Evolutionary conservation across 2,329 filamentous ascomycete genomes (phyloP).

Genomic region (Dichotomopilus funicola): DNA sequence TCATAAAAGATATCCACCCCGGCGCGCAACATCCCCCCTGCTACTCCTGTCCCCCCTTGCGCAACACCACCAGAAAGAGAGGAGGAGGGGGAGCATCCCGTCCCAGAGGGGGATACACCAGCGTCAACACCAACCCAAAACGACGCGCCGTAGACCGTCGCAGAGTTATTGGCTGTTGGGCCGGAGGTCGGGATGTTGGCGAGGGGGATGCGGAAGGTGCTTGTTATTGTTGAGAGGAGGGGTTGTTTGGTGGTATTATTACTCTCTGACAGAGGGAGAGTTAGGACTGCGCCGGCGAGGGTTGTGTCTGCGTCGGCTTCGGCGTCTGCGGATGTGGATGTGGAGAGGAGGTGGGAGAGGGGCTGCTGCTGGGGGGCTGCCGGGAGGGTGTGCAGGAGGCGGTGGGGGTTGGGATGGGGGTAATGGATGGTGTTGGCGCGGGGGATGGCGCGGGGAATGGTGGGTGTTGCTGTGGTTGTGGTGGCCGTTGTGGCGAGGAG

Average conservation of each 20-base stretch:
- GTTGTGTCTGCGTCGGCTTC: conserved; percentile 11
- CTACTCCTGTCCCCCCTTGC: no score
- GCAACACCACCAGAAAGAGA: no score
- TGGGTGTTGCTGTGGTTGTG: conserved; percentile 2
- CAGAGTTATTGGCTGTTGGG: conserved; percentile 18
- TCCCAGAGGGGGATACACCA: not conserved
- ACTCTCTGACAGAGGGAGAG: not conserved
- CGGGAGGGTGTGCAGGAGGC: conserved; percentile 14
- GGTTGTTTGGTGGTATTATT: not conserved
- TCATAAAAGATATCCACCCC: conserved; percentile 22
- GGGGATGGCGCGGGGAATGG: not conserved
- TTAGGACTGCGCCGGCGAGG: conserved; percentile 15
- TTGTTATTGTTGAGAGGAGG: conserved; percentile 1
- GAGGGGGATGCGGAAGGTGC: conserved; percentile 14
- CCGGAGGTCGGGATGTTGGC: conserved; percentile 16
- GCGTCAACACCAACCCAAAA: conserved; percentile 22
- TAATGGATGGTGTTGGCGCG: not conserved
- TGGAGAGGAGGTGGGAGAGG: conserved; percentile 2
- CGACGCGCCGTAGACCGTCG: conserved; percentile 17
- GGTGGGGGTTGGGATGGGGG: not conserved
- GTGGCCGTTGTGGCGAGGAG: conserved; percentile 3
- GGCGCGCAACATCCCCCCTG: conserved; percentile 11
- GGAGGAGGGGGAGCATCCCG: not conserved
- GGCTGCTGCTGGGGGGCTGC: not conserved
- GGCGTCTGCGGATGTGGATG: not conserved